Base-by-base conservation (phyloP, 2,329 filamentous ascomycete genomes). In the Talaromyces pinophilus region DNA sequence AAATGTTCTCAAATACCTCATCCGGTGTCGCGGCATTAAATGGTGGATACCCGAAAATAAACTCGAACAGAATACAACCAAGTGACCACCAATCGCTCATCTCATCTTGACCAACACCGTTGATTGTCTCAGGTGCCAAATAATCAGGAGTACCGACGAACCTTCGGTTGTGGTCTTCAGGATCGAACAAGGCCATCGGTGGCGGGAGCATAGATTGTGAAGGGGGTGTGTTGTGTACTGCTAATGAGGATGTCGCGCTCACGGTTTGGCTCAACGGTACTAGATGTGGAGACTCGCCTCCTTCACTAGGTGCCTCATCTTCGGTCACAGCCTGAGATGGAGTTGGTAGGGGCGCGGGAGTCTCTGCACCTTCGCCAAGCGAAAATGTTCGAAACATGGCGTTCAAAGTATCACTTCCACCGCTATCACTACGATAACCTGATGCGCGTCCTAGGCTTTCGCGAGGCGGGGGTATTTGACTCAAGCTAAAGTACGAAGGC, bases 81-180 rank as follows among this genome's bases (percentile, higher is more conserved):
- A 99, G 85, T 25, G 95, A 98, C 95, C 95, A 99, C 95, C 95
- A 99, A 87, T 99, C 95, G 75, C 95, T 98, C 71, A 94, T 95
- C 78, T 98, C 94, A 74, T 99, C 95, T 78, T 99, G 95, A 1
- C 94, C 93, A 70, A 93, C 89, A 60, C 96, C 95, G 70, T 92
- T 93, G 75, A 99, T 96, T 0, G 96, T 99, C 76, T 99, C 96
- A 0, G 95, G 95, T 0, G 95, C 95, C 15, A 99, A 86, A 75
- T 99, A 99, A 77, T 99, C 95, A 0, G 95, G 95, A 0, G 95
- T 99, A 38, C 95, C 95, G 8, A 99, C 95, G 72, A 99, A 99
- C 46, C 92, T 89, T 63, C 95, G 88, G 75, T 92, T 94, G 68
- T 89, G 96, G 74, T 99, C 95, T 74, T 97, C 91, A 0, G 95